phyloP scores from a whole-genome alignment of 2,329 filamentous ascomycete genomes.

The Chaetomium strumarium region DNA sequence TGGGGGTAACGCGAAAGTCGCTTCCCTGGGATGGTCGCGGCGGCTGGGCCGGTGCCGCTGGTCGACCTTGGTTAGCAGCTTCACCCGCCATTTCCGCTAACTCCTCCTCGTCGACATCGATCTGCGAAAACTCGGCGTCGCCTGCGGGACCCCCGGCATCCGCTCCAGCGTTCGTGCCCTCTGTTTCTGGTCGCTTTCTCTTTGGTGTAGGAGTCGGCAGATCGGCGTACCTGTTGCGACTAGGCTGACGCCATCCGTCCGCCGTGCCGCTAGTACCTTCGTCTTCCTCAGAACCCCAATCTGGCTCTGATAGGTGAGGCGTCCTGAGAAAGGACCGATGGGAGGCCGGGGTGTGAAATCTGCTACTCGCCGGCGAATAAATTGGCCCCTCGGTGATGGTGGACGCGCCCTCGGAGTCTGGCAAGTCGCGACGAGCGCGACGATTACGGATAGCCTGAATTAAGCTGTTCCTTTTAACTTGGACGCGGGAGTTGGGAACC shows the following conservation, averaged over 20 bases:
- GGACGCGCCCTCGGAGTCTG: constrained; percentile 14
- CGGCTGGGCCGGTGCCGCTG: not conserved
- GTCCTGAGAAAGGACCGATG: constrained; percentile 8
- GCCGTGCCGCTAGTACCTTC: constrained; percentile 1
- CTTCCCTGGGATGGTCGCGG: not conserved
- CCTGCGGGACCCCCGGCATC: constrained; percentile 23
- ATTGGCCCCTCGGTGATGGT: not conserved
- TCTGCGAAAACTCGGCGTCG: constrained; percentile 13
- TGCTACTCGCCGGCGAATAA: constrained; percentile 19
- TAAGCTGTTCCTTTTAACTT: not conserved
- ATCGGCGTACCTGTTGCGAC: not conserved
- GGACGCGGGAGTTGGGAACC: not conserved
- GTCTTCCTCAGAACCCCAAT: constrained; percentile 2
- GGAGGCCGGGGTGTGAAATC: constrained; percentile 11
- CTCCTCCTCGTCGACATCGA: constrained; percentile 36
- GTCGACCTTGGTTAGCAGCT: not conserved
- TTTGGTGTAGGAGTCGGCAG: constrained; percentile 22
- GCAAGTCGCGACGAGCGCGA: not conserved
- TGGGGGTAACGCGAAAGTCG: constrained; percentile 21
- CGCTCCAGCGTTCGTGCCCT: constrained; percentile 21
- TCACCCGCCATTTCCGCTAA: constrained; percentile 30
- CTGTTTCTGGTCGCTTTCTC: constrained; percentile 26
- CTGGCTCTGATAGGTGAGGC: not conserved
- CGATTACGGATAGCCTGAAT: not conserved
- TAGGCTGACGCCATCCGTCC: not conserved